These are phyloP conservation scores for Coemansia sp. DNA, from an alignment of 192 early-diverging fungal species.

Conservation along the genomic window DNA sequence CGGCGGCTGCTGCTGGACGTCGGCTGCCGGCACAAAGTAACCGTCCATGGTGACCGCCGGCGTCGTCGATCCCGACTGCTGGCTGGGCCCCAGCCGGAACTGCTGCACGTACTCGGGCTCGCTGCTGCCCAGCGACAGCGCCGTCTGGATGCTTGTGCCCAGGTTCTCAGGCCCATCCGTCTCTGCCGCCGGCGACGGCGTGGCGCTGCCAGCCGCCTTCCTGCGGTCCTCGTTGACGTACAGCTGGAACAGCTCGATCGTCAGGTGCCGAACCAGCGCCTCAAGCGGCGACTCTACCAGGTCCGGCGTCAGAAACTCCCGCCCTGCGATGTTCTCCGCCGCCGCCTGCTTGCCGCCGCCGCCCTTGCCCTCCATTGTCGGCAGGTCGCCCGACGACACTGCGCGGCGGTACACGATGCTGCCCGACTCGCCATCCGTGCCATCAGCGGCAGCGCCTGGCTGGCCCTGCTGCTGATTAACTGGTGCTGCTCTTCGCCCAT, in stretches of 20 bases:
- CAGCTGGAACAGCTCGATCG: slow-evolving; percentile 55
- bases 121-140: slow-evolving; percentile 21
- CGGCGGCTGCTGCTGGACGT: neutral
- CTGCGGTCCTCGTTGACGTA: slow-evolving; percentile 54
- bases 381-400: slow-evolving; percentile 53
- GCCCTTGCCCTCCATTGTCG: slow-evolving; percentile 34
- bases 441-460: too few species aligned
- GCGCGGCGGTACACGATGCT: slow-evolving; percentile 50
- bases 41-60: slow-evolving; percentile 56
- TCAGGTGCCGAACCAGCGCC: slow-evolving; percentile 50
- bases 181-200: neutral
- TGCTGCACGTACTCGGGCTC: slow-evolving; percentile 49
- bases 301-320: slow-evolving; percentile 45
- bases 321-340: slow-evolving; percentile 10
- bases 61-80: slow-evolving; percentile 43
- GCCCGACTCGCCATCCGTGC: slow-evolving; percentile 7
- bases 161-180: slow-evolving; percentile 13
- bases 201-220: slow-evolving; percentile 10
- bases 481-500: too few species aligned
- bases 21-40: slow-evolving; percentile 42
- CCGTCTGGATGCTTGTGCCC: slow-evolving; percentile 15
- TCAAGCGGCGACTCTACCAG: slow-evolving; percentile 55
- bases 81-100: slow-evolving; percentile 53
- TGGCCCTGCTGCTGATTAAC: too few species aligned
- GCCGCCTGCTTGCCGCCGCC: slow-evolving; percentile 1